Base-by-base conservation (phyloP, 768 basidiomycete genomes). In the Suillus sp. region DNA sequence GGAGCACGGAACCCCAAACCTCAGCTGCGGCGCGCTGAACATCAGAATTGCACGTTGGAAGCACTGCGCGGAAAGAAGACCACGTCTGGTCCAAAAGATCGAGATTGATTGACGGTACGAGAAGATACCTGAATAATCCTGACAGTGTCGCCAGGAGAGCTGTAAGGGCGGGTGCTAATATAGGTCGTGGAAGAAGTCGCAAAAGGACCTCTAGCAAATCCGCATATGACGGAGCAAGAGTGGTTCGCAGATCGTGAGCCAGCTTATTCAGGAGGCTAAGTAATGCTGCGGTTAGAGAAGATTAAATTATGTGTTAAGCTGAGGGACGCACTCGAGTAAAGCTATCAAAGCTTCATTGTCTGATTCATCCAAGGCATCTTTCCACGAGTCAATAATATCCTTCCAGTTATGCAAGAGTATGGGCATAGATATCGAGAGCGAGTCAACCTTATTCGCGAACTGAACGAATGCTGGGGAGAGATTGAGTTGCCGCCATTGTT, bases 11-110 rank as follows among this genome's bases (percentile, higher is more conserved):
- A 0, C 88, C 92, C 96, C 93, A 97, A 4, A 93, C 92, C 70
- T 97, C 94, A 0, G 93, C 90, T 11, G 91, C 82, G 1, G 90
- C 86, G 30, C 90, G 78, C 70, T 91, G 91, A 2, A 93, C 83
- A 63, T 95, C 91, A 0, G 85, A 82, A 61, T 83, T 77, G 71
- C 90, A 92, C 62, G 79, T 82, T 3, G 83, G 82, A 10, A 93
- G 72, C 1, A 81, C 77, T 0, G 73, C 70, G 30, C 79, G 78
- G 45, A 93, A 75, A 34, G 75, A 69, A 6, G 72, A 61, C 92
- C 92, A 93, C 3, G 90, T 88, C 48, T 81, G 77, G 48, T 83
- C 79, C 30, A 90, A 70, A 5, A 87, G 78, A 35, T 84, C 78
- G n/a, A 73, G 22, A 53, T 79, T 78, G n/a, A 82, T 81, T 0